Percentiles rank a stretch among this genome's conserved stretches.
Evolutionary conservation across 2,329 filamentous ascomycete genomes (phyloP).

Genomic region (Dichotomopilus funicola): DNA sequence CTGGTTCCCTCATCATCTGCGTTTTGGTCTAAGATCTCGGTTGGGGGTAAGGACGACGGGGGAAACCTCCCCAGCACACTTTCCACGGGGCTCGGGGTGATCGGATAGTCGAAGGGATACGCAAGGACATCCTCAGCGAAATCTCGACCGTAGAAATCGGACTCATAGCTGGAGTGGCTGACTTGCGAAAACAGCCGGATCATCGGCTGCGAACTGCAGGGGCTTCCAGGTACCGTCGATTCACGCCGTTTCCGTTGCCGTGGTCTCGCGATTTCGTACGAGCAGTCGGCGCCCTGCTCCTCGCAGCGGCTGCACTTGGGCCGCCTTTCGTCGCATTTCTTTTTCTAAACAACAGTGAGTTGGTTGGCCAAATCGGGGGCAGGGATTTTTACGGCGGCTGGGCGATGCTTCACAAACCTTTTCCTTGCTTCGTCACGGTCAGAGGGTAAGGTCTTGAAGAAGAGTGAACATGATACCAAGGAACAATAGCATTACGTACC

Average conservation of each 20-base stretch:
- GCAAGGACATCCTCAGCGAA: slow-evolving; percentile 1
- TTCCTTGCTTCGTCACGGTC: slow-evolving; percentile 39
- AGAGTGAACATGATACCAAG: background rate
- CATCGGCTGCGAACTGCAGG: background rate
- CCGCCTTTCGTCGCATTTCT: slow-evolving; percentile 50
- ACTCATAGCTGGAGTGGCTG: slow-evolving; percentile 15
- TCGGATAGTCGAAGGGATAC: slow-evolving; percentile 9
- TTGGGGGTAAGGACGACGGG: slow-evolving; percentile 7
- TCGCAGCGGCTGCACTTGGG: slow-evolving; percentile 45
- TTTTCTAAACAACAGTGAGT: slow-evolving; percentile 37
- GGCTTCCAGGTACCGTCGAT: slow-evolving; percentile 14
- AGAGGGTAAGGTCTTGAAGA: background rate
- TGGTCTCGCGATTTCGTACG: slow-evolving; percentile 43
- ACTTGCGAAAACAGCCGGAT: slow-evolving; percentile 18
- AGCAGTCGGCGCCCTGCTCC: slow-evolving; percentile 43
- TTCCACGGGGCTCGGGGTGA: slow-evolving; percentile 13
- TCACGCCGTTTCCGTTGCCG: slow-evolving; percentile 37
- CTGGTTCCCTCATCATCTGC: slow-evolving; percentile 1
- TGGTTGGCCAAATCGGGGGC: no score
- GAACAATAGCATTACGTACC: slow-evolving; percentile 34
- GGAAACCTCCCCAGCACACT: slow-evolving; percentile 12
- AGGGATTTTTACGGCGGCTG: background rate
- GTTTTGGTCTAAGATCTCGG: slow-evolving; percentile 4
- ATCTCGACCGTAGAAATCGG: background rate
- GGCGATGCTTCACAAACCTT: slow-evolving; percentile 37